Conservation (phyloP, 805 yeast genomes). For the Yamadazyma insecticola region DNA sequence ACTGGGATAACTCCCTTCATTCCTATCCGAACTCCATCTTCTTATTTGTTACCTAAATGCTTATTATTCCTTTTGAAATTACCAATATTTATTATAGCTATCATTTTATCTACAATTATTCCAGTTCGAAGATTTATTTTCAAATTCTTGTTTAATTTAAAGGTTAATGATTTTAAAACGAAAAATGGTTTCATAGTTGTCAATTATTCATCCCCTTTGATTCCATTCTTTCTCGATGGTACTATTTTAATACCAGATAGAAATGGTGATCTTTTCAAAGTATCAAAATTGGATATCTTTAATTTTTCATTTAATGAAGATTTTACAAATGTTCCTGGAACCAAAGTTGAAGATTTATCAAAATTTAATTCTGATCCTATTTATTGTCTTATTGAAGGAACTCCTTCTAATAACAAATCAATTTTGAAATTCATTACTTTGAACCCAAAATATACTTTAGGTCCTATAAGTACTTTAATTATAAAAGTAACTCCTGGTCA, state of each 20-base stretch:
- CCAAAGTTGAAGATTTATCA: slow-evolving; percentile 15
- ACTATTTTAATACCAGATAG: slow-evolving; percentile 36
- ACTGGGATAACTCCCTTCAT: slow-evolving; percentile 92
- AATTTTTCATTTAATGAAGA: slow-evolving; percentile 15
- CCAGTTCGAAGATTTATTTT: slow-evolving; percentile 17
- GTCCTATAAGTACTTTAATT: slow-evolving; percentile 30
- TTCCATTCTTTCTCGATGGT: slow-evolving; percentile 37
- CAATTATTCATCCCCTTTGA: slow-evolving; percentile 38
- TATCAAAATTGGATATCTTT: slow-evolving; percentile 24
- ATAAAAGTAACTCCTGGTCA: slow-evolving; percentile 34
- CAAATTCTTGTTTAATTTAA: slow-evolving; percentile 29
- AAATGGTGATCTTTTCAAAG: slow-evolving; percentile 25
- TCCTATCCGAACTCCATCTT: too few relatives aligned
- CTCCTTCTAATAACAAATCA: slow-evolving; percentile 79
- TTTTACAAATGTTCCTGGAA: slow-evolving; percentile 5
- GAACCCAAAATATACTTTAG: slow-evolving; percentile 14
- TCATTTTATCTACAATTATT: slow-evolving; percentile 15
- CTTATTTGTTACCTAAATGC: slow-evolving; percentile 11
- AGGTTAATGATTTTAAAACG: slow-evolving; percentile 31
- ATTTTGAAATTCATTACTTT: slow-evolving; percentile 50
- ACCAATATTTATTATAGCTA: slow-evolving; percentile 21
- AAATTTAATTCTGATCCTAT: slow-evolving; percentile 34
- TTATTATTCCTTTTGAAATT: slow-evolving; percentile 22
- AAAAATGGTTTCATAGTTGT: slow-evolving; percentile 51
- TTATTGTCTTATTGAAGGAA: slow-evolving; percentile 65